These are phyloP conservation scores for Ottelia alismoides DNA, from an alignment of 106 monocot genomes.

Conservation along the genomic window DNA sequence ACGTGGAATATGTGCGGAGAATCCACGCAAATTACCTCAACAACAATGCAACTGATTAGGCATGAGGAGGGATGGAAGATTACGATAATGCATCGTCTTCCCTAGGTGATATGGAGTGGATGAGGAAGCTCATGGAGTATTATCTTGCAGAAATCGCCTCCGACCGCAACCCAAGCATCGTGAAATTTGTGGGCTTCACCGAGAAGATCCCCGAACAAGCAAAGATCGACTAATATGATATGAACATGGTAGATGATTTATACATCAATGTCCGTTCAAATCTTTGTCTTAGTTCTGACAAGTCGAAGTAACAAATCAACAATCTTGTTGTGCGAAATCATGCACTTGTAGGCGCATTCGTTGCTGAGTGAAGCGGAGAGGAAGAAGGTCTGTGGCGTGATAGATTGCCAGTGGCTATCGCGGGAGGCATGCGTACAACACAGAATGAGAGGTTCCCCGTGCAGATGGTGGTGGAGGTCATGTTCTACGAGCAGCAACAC, in stretches of 20 bases:
- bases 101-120: conserved; percentile 28
- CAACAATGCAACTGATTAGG: conserved; percentile 28
- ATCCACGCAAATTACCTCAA: conserved; percentile 61
- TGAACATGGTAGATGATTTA: conserved; percentile 83
- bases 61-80: conserved; percentile 10
- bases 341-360: conserved; percentile 67
- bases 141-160: conserved; percentile 80
- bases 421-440: conserved; percentile 84
- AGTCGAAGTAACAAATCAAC: too few species aligned
- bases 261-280: conserved; percentile 96
- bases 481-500: conserved; percentile 68
- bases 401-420: conserved; percentile 80
- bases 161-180: conserved; percentile 41
- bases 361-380: conserved; percentile 42
- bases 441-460: conserved; percentile 81
- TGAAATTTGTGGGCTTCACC: conserved; percentile 48
- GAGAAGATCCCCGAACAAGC: conserved; percentile 68
- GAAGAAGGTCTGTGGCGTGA: conserved; percentile 62
- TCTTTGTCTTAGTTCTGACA: too few species aligned
- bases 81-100: conserved; percentile 17
- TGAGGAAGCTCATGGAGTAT: conserved; percentile 71
- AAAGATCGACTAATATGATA: conserved; percentile 58
- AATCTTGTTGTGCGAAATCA: too few species aligned
- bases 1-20: conserved; percentile 69
- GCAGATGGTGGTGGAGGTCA: conserved; percentile 54